phyloP scores from a whole-genome alignment of 148 eudicot species.

The Heliamphora exappendiculata region DNA sequence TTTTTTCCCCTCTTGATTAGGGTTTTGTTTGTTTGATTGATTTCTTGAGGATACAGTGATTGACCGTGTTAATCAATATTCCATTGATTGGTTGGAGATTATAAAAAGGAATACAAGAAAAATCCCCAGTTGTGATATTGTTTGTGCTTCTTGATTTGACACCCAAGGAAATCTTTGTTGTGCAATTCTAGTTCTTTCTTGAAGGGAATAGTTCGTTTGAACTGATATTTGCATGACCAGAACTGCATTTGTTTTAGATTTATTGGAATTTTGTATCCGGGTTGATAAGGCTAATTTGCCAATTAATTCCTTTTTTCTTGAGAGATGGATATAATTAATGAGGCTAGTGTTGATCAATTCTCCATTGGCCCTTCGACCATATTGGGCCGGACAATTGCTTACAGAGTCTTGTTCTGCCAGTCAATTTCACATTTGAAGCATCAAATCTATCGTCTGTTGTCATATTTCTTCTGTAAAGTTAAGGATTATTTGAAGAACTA shows the following conservation, averaged over 20 bases:
- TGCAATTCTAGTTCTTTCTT: neutral
- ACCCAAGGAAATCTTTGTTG: neutral
- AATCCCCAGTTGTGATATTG: neutral
- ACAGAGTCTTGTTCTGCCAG: slow-evolving; percentile 70
- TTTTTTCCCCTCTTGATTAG: too few relatives aligned
- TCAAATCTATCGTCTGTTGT: slow-evolving; percentile 28
- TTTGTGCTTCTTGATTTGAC: neutral
- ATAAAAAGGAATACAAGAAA: too few relatives aligned
- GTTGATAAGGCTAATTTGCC: neutral
- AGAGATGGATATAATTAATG: slow-evolving; percentile 79
- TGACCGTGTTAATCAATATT: too few relatives aligned
- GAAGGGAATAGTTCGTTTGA: neutral
- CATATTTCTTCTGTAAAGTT: slow-evolving; percentile 25
- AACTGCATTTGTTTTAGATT: neutral
- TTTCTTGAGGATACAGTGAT: too few relatives aligned
- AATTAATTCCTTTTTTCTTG: neutral
- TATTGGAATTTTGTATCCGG: neutral
- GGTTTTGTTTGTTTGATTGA: neutral
- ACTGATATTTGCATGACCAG: neutral
- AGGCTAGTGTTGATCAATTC: slow-evolving; percentile 68
- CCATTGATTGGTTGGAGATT: too few relatives aligned
- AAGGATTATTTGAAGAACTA: slow-evolving; percentile 21
- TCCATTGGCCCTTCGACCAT: slow-evolving; percentile 71
- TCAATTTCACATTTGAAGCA: slow-evolving; percentile 64
- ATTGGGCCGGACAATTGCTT: slow-evolving; percentile 80